phyloP scores from a whole-genome alignment of 352 stramenopile species.

The Poterioochromonas sp. region DNA sequence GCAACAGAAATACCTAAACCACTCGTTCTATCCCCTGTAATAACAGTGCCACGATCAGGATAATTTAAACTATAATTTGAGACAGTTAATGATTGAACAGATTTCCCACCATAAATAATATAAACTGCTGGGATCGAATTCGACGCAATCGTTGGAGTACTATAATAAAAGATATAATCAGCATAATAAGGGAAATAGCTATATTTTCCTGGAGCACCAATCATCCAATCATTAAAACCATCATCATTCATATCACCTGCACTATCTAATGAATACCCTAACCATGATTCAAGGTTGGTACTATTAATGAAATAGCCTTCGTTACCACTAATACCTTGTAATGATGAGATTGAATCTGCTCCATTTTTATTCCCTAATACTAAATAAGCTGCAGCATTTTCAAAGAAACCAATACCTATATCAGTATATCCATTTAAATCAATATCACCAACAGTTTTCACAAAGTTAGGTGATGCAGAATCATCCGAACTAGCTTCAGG shows the following conservation, averaged over 20 bases:
- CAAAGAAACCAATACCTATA: not conserved
- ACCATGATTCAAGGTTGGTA: not conserved
- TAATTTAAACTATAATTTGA: too few species aligned
- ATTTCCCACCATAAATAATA: too few species aligned
- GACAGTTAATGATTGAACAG: too few species aligned
- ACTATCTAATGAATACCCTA: not conserved
- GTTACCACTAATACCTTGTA: not conserved
- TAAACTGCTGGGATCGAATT: not conserved
- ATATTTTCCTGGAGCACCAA: not conserved
- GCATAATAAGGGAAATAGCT: not conserved
- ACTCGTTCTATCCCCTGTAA: too few species aligned
- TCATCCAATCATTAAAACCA: not conserved
- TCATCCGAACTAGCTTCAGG: not conserved
- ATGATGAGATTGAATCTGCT: not conserved
- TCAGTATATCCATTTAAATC: not conserved
- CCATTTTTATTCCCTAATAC: not conserved
- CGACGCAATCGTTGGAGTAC: not conserved
- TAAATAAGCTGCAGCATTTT: not conserved
- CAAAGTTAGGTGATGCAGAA: not conserved
- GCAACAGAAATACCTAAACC: too few species aligned
- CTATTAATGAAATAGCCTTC: not conserved
- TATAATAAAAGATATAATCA: not conserved
- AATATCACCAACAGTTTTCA: not conserved
- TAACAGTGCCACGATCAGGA: too few species aligned
- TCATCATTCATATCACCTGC: slow-evolving; percentile 2